Base-by-base conservation (phyloP, 139 green algal genomes). In the Chlamydomonas sphaeroides region DNA sequence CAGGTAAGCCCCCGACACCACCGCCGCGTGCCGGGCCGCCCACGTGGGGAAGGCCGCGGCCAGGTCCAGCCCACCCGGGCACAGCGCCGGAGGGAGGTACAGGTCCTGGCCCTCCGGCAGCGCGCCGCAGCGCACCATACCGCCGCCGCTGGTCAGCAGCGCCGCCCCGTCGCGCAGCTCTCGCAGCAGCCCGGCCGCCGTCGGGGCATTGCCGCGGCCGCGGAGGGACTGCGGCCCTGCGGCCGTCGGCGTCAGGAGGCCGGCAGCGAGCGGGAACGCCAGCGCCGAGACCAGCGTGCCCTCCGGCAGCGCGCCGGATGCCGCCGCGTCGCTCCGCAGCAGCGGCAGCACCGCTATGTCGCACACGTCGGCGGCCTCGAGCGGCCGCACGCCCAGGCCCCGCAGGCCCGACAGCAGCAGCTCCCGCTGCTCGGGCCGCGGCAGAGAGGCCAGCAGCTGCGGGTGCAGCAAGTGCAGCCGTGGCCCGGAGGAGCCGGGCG, bases 341-440 rank as follows among this genome's bases (percentile, higher is more conserved):
- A 67, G 23, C 51, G 70, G 70, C 70, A 78, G 70, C 21, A 66
- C 23, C 23, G 70, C 70, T 23, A 51, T 7, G 7, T 78, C 70
- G 25, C 30, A 51, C 35, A 66, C 70, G 10, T 78, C 70, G 7
- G 49, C 6, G 35, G 70, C 49, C 70, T 66, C 70, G 11, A 78
- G 33, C 23, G 26, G 49, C 17, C 70, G 70, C 36, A 78, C 51
- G n/a, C 70, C 70, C 51, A 78, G 72, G 38, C 41, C 56, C 36
- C 36, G 36, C 18, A 79, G 72, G 6, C 72, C 72, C 32, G 38
- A 36, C 56, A 79, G 72, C 56, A 79, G 72, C 15, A 79, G 36
- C 5, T 1, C 72, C 1, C 72, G 72, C 56, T 79, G 56, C 36
- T 68, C 72, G 25, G 15, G 7, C 36, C 32, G 28, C 56, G 45